These are phyloP conservation scores for Coriolopsis trogii DNA, from an alignment of 1,284 basidiomycete species.

Conservation along the genomic window DNA sequence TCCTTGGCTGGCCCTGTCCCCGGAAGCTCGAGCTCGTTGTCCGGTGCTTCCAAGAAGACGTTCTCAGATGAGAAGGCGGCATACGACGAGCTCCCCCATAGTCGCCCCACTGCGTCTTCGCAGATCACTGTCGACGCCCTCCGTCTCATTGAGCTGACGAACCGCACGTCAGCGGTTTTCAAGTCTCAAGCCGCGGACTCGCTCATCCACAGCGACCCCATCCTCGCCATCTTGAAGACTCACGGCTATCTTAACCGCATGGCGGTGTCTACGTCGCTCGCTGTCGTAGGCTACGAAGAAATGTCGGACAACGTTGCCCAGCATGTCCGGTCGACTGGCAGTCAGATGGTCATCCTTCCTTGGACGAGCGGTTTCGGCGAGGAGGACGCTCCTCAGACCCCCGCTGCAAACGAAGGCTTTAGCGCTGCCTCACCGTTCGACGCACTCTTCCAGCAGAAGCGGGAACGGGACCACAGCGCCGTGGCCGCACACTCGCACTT, in stretches of 20 bases:
- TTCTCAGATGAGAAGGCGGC: constrained; percentile 28
- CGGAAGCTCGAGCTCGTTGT: constrained; percentile 1
- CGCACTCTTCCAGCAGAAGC: constrained; percentile 47
- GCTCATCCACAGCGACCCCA: constrained; percentile 75
- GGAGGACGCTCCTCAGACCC: constrained; percentile 1
- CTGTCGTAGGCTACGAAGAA: constrained; percentile 66
- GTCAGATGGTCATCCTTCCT: constrained; percentile 83
- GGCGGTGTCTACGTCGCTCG: constrained; percentile 68
- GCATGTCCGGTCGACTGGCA: constrained; percentile 58
- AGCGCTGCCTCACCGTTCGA: constrained; percentile 46
- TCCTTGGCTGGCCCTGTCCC: constrained; percentile 8
- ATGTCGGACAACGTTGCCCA: constrained; percentile 71
- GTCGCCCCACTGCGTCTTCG: neutral
- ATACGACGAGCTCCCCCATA: constrained; percentile 2
- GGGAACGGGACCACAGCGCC: constrained; percentile 46
- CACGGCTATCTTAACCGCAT: constrained; percentile 80
- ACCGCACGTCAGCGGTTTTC: constrained; percentile 86
- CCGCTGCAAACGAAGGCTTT: neutral
- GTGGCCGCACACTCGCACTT: constrained; percentile 75
- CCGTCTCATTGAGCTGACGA: constrained; percentile 87
- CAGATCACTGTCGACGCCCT: constrained; percentile 67
- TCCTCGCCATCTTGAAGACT: constrained; percentile 81
- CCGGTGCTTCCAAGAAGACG: no score
- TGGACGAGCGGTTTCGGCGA: constrained; percentile 54
- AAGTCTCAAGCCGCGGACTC: constrained; percentile 75